These are phyloP conservation scores for Moniliophthora roreri DNA, from an alignment of 1,284 basidiomycete species.

Conservation along the genomic window DNA sequence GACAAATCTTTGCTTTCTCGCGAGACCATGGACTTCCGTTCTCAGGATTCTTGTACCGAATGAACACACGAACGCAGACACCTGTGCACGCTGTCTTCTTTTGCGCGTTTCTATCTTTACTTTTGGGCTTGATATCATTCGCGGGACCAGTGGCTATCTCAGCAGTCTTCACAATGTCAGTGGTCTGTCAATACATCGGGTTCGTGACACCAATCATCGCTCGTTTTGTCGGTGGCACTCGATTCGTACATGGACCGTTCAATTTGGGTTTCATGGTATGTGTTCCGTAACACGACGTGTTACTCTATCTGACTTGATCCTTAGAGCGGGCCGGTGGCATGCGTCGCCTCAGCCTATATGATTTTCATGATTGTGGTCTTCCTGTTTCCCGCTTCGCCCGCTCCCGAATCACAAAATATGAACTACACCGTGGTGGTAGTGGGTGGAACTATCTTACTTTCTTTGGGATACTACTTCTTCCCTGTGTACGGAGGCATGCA, in stretches of 20 bases:
- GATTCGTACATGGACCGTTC: slow-evolving; percentile 20
- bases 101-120: slow-evolving; percentile 1
- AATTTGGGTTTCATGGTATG: slow-evolving; percentile 18
- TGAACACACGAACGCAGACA: slow-evolving; percentile 6
- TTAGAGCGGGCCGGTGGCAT: slow-evolving; percentile 21
- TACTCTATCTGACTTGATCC: neutral
- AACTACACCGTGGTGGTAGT: slow-evolving; percentile 18
- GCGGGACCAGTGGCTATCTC: slow-evolving; percentile 11
- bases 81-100: slow-evolving; percentile 11
- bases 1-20: slow-evolving; percentile 14
- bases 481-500: slow-evolving; percentile 17
- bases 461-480: slow-evolving; percentile 15
- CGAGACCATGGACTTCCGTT: slow-evolving; percentile 9
- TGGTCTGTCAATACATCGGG: slow-evolving; percentile 14
- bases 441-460: slow-evolving; percentile 2
- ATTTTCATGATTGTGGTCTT: slow-evolving; percentile 24
- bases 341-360: slow-evolving; percentile 22
- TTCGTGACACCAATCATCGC: slow-evolving; percentile 10
- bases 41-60: slow-evolving; percentile 8
- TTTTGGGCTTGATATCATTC: slow-evolving; percentile 12
- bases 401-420: slow-evolving; percentile 13
- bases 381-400: slow-evolving; percentile 21
- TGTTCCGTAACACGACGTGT: neutral
- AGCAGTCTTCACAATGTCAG: slow-evolving; percentile 12
- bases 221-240: slow-evolving; percentile 8